These are phyloP conservation scores for Beta lomatogona DNA, from an alignment of 179 eudicot species.

Conservation along the genomic window DNA sequence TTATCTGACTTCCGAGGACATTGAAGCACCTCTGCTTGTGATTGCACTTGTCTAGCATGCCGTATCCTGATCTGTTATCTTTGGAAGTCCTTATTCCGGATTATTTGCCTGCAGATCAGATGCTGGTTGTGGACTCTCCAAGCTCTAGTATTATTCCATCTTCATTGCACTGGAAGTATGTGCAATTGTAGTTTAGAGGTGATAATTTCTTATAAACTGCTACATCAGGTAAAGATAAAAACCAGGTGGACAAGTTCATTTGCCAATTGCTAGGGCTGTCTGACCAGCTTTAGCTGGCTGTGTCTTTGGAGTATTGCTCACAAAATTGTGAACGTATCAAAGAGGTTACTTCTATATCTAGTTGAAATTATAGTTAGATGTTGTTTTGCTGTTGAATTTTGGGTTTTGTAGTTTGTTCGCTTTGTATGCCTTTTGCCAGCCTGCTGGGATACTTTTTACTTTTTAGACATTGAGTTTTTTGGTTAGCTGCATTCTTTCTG, in stretches of 20 bases:
- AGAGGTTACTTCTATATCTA: neutral
- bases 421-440: neutral
- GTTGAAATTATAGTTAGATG: neutral
- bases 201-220: neutral
- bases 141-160: neutral
- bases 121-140: neutral
- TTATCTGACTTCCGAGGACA: neutral
- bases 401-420: neutral
- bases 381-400: neutral
- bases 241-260: neutral
- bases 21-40: slow-evolving; percentile 15
- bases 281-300: neutral
- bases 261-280: neutral
- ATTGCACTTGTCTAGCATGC: slow-evolving; percentile 12
- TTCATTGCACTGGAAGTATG: neutral
- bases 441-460: neutral
- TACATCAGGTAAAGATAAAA: neutral
- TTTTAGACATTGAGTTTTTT: neutral
- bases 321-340: too few relatives aligned
- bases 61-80: neutral
- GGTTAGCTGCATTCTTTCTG: neutral
- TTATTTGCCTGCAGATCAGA: neutral
- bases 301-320: neutral
- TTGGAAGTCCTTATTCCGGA: neutral
- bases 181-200: neutral